Evolutionary conservation across 768 basidiomycete species (phyloP).

Genomic region (Tephrocybe rancida): DNA sequence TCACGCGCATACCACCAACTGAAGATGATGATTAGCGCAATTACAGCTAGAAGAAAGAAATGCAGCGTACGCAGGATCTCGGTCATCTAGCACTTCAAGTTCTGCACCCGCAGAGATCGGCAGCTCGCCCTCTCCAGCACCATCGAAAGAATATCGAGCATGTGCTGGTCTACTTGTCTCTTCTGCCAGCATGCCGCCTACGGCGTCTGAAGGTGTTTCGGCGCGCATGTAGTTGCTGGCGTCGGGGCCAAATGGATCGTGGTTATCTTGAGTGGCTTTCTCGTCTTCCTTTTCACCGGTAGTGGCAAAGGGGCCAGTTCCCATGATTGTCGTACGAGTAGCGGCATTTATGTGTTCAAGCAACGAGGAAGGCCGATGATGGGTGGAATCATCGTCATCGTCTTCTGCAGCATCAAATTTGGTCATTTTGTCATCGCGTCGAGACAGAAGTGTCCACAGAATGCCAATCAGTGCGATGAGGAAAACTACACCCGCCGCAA

Average conservation of each 20-base stretch:
- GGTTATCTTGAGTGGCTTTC: constrained; percentile 35
- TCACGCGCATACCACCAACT: constrained; percentile 97
- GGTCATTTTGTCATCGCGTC: constrained; percentile 70
- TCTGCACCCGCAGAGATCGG: constrained; percentile 68
- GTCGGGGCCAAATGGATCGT: constrained; percentile 72
- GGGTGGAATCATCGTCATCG: constrained; percentile 75
- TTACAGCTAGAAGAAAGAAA: neutral
- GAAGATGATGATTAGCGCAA: constrained; percentile 14
- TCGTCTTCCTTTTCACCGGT: constrained; percentile 59
- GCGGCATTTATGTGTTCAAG: constrained; percentile 92
- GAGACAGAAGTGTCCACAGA: constrained; percentile 85
- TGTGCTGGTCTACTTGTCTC: constrained; percentile 75
- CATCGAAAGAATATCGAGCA: constrained; percentile 85
- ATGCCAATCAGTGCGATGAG: constrained; percentile 83
- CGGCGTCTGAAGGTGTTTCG: constrained; percentile 78
- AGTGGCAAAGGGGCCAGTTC: constrained; percentile 43
- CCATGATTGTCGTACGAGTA: constrained; percentile 81
- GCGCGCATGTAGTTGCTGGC: constrained; percentile 78
- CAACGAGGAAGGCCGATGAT: constrained; percentile 83
- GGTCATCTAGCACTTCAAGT: constrained; percentile 78
- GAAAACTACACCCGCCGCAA: constrained; percentile 92
- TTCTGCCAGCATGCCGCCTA: constrained; percentile 63
- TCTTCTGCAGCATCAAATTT: constrained; percentile 67
- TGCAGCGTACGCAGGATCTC: constrained; percentile 72
- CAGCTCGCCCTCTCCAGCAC: constrained; percentile 77